Evolutionary conservation across 1,139 yeast genomes (phyloP).

Genomic region (Geotrichum aggregatum): DNA sequence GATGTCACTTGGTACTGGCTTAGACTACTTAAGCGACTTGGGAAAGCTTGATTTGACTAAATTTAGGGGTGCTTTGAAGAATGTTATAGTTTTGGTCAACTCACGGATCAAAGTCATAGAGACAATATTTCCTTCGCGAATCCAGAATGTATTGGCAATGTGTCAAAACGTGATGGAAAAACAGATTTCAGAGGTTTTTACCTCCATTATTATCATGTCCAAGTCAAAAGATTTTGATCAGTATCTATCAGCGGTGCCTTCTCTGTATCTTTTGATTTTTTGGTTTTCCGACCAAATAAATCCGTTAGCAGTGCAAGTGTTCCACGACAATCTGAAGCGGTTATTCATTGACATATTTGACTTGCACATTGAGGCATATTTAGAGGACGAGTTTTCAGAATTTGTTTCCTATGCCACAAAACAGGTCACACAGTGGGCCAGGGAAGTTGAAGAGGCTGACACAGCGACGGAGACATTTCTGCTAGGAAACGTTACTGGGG

Average conservation of each 20-base stretch:
- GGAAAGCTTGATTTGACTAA: slow-evolving; percentile 36
- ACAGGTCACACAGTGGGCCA: slow-evolving; percentile 38
- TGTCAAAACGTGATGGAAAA: slow-evolving; percentile 38
- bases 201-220: slow-evolving; percentile 29
- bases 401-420: slow-evolving; percentile 31
- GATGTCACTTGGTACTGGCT: slow-evolving; percentile 31
- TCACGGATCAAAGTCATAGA: slow-evolving; percentile 35
- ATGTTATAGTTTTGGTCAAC: slow-evolving; percentile 39
- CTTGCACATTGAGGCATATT: slow-evolving; percentile 11
- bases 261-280: slow-evolving; percentile 19
- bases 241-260: slow-evolving; percentile 21
- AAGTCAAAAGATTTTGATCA: background rate
- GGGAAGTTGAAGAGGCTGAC: slow-evolving; percentile 36
- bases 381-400: slow-evolving; percentile 4
- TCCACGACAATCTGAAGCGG: slow-evolving; percentile 4
- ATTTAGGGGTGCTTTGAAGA: slow-evolving; percentile 32
- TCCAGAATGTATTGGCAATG: slow-evolving; percentile 30
- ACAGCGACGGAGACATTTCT: slow-evolving; percentile 41
- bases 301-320: slow-evolving; percentile 29
- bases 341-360: slow-evolving; percentile 7
- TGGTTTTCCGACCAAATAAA: slow-evolving; percentile 16
- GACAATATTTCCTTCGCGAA: slow-evolving; percentile 35
- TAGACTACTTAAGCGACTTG: slow-evolving; percentile 29
- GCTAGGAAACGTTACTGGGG: slow-evolving; percentile 43
- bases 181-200: slow-evolving; percentile 34